Evolutionary conservation across 169 alveolate genomes (phyloP).

Genomic region (Plasmodium cynomolgi): DNA sequence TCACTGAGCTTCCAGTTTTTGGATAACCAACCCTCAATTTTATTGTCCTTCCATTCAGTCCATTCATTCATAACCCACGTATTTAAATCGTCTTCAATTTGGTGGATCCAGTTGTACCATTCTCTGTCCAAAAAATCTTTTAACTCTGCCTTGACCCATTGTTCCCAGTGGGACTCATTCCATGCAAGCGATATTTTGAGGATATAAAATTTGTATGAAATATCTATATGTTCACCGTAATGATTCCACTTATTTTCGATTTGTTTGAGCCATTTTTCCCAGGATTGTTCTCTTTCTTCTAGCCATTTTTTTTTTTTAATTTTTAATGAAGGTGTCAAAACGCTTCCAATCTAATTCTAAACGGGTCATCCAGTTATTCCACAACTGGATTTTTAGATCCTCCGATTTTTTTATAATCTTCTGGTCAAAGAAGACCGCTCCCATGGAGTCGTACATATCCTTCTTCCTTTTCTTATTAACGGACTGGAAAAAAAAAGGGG

Average conservation of each 20-base stretch:
- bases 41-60: neutral
- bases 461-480: neutral
- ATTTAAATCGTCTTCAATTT: slow-evolving; percentile 18
- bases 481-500: neutral
- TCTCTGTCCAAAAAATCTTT: neutral
- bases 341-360: neutral
- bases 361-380: neutral
- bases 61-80: slow-evolving; percentile 3
- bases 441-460: neutral
- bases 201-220: neutral
- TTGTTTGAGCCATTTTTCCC: neutral
- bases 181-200: neutral
- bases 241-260: slow-evolving; percentile 13
- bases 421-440: neutral
- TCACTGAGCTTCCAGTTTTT: slow-evolving; percentile 11
- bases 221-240: slow-evolving; percentile 16
- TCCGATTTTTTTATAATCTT: neutral
- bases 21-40: neutral
- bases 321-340: neutral
- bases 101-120: neutral
- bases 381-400: neutral
- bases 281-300: neutral
- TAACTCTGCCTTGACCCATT: neutral
- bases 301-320: neutral
- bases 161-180: slow-evolving; percentile 26